phyloP scores from a whole-genome alignment of 2,329 filamentous ascomycete species.

The Cytospora mali region DNA sequence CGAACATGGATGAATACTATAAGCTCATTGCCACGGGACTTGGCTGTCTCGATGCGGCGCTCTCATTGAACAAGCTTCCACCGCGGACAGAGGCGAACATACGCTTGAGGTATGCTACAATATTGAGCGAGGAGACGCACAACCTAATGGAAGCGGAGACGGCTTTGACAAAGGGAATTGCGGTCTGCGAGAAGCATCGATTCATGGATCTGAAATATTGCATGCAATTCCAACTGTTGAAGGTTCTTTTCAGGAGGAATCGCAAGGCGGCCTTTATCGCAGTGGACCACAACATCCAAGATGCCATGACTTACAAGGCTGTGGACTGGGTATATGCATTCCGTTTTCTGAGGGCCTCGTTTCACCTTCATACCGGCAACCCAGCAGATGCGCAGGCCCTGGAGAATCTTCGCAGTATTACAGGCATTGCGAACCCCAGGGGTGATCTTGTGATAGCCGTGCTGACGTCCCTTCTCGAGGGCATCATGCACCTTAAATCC shows the following conservation, averaged over 20 bases:
- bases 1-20: constrained; percentile 66
- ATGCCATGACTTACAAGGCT: constrained; percentile 69
- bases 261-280: constrained; percentile 73
- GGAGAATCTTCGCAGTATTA: constrained; percentile 69
- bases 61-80: constrained; percentile 62
- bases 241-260: constrained; percentile 70
- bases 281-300: constrained; percentile 68
- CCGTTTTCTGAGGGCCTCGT: constrained; percentile 70
- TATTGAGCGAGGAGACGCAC: constrained; percentile 75
- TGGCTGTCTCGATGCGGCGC: constrained; percentile 69
- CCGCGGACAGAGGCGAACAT: constrained; percentile 71
- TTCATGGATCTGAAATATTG: constrained; percentile 72
- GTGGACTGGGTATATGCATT: constrained; percentile 77
- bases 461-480: constrained; percentile 68
- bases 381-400: constrained; percentile 65
- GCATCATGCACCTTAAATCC: constrained; percentile 67
- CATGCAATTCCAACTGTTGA: constrained; percentile 73
- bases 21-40: constrained; percentile 72
- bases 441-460: constrained; percentile 67
- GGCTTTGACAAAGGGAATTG: constrained; percentile 70
- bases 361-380: constrained; percentile 64
- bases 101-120: constrained; percentile 69
- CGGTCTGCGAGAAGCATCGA: constrained; percentile 66
- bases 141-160: constrained; percentile 75
- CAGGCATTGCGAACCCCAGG: constrained; percentile 58